These are phyloP conservation scores for Globisporangium viniferum DNA, from an alignment of 352 stramenopile species.

Conservation along the genomic window DNA sequence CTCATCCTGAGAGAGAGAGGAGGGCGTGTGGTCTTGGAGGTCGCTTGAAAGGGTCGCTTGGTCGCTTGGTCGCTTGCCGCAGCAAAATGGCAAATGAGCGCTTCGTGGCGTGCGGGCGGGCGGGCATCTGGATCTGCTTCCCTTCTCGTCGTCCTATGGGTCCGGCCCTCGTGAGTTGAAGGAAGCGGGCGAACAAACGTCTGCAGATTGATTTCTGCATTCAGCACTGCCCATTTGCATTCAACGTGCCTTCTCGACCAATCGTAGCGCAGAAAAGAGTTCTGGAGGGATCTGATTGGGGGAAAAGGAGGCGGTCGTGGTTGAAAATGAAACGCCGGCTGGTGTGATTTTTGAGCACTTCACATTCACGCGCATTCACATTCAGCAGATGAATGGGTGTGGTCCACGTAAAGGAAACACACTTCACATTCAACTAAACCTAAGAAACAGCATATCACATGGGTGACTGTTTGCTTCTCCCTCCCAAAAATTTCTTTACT, in stretches of 20 bases:
- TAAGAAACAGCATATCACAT: background rate
- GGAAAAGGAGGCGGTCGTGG: background rate
- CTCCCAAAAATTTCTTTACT: background rate
- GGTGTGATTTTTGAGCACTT: background rate
- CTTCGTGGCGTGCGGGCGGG: background rate
- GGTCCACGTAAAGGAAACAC: background rate
- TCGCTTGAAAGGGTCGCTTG: background rate
- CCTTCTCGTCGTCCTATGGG: background rate
- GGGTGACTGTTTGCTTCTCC: too few relatives aligned
- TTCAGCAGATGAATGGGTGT: background rate
- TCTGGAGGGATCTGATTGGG: background rate
- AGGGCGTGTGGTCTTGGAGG: background rate
- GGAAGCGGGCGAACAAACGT: background rate
- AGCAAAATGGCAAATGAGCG: constrained; percentile 20
- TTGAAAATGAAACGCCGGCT: background rate
- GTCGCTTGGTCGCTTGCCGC: constrained; percentile 5
- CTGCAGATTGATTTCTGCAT: background rate
- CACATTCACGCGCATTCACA: constrained; percentile 8
- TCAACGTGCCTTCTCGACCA: background rate
- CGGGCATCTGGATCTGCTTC: background rate
- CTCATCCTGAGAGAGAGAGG: constrained; percentile 4
- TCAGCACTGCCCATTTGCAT: background rate
- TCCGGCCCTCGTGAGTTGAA: background rate
- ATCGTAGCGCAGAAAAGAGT: background rate
- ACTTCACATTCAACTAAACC: background rate